Conservation (phyloP, 2,329 filamentous ascomycete genomes). For the Juglanconis sp. region DNA sequence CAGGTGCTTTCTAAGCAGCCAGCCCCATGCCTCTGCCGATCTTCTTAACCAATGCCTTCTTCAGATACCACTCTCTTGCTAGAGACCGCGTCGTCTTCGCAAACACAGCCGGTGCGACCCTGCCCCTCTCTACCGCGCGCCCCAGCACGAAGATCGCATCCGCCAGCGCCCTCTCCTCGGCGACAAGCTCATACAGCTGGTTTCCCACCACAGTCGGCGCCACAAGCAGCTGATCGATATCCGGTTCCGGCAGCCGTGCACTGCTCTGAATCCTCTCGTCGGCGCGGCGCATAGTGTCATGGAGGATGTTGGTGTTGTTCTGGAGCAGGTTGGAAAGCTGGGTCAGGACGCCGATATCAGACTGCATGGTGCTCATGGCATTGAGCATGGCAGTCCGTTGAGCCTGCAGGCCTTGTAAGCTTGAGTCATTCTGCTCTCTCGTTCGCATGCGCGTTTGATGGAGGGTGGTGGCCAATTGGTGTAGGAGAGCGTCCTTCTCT, state of each 20-base stretch:
- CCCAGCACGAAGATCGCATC: slow-evolving; percentile 84
- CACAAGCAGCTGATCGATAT: slow-evolving; percentile 88
- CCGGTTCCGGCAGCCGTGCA: slow-evolving; percentile 65
- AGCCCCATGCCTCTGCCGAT: slow-evolving; percentile 75
- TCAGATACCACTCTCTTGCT: slow-evolving; percentile 77
- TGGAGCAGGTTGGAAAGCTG: slow-evolving; percentile 68
- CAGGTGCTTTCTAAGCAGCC: slow-evolving; percentile 6
- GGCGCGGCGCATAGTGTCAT: slow-evolving; percentile 72
- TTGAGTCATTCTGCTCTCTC: slow-evolving; percentile 68
- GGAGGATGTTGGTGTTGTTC: slow-evolving; percentile 75
- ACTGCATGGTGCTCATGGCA: slow-evolving; percentile 66
- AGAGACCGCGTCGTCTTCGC: slow-evolving; percentile 72
- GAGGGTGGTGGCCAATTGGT: slow-evolving; percentile 70
- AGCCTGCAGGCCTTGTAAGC: slow-evolving; percentile 70
- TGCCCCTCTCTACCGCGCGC: slow-evolving; percentile 68
- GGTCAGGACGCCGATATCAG: slow-evolving; percentile 69
- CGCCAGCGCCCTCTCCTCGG: slow-evolving; percentile 81
- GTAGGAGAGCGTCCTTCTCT: slow-evolving; percentile 84
- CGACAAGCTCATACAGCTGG: slow-evolving; percentile 84
- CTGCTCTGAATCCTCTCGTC: slow-evolving; percentile 74
- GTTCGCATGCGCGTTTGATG: slow-evolving; percentile 66
- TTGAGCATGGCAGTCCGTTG: slow-evolving; percentile 75
- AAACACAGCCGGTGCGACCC: slow-evolving; percentile 70
- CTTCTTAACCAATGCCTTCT: slow-evolving; percentile 77
- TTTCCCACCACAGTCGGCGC: slow-evolving; percentile 89